phyloP scores from a whole-genome alignment of 1,139 yeast species.

The Pneumocystis wakefieldiae region DNA sequence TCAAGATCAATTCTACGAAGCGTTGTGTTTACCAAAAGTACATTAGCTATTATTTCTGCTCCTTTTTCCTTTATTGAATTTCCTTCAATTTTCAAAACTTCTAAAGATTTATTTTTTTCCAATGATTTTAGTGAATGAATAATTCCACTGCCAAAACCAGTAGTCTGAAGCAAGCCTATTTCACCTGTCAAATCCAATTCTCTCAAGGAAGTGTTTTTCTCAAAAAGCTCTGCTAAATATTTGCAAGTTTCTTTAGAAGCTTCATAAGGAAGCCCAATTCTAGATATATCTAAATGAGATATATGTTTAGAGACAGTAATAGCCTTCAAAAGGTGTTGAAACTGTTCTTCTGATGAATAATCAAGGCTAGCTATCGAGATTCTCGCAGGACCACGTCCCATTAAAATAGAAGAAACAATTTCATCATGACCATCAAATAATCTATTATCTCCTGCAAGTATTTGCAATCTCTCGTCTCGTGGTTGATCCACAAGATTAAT shows the following conservation, averaged over 20 bases:
- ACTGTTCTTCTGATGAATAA: constrained; percentile 8
- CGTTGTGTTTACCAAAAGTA: constrained; percentile 5
- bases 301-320: constrained; percentile 4
- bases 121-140: constrained; percentile 6
- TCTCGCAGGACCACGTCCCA: not conserved
- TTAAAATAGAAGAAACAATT: not conserved
- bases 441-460: not conserved
- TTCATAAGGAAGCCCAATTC: constrained; percentile 9
- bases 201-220: constrained; percentile 4
- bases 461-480: not conserved
- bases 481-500: not conserved
- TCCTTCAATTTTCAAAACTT: constrained; percentile 8
- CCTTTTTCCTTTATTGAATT: constrained; percentile 10
- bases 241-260: constrained; percentile 10
- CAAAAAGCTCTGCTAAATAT: constrained; percentile 10
- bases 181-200: constrained; percentile 10
- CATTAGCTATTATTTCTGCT: constrained; percentile 7
- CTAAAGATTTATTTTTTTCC: constrained; percentile 3
- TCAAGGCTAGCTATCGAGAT: constrained; percentile 10
- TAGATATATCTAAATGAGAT: constrained; percentile 8
- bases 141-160: constrained; percentile 7
- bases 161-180: constrained; percentile 11
- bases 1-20: constrained; percentile 8
- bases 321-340: constrained; percentile 3
- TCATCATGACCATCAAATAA: not conserved